Evolutionary conservation across 2,329 filamentous ascomycete species (phyloP), one percentile per base, ranked within the genome.

Genomic region (Fusarium phyllophilum): DNA sequence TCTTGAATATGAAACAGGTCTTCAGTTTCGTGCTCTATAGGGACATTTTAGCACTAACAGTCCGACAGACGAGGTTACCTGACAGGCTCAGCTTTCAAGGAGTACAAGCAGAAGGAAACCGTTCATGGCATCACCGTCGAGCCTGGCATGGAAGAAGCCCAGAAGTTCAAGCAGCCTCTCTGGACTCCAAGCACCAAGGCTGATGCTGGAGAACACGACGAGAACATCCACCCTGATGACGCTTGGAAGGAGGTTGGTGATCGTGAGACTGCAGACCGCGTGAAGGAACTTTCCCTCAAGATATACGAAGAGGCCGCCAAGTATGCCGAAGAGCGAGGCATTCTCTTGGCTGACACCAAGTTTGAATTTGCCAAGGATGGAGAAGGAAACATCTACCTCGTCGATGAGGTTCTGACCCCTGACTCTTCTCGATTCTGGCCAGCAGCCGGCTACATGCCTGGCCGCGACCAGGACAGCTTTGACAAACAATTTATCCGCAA

Each of bases 391-490:
- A 74, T 80, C 29, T 72, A 79, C 34, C 71, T 80, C 26, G 76
- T 75, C 20, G 76, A 78, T 12, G 75, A 77, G 51, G 72, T 78
- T 34, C 33, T 78, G 61, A 78, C 76, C 18, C 75, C 76, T 31
- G 92, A 94, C 80, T 92, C 89, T 62, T 95, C 92, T 46, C 89
- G 95, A 20, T 97, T 97, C 86, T 98, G 95, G 95, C 91, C 91
- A 2, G 89, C 88, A 72, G 90, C 90, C 44, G 87, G 87, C 31
- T 72, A 74, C 80, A 84, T 93, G 60, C 72, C 68, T 24, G 94
- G 95, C 2, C 87, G 87, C 66, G 88, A 92, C 58, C 94, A 97
- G 85, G 88, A 92, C 66, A 96, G 93, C 82, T 96, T 95, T 74
- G 95, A 97, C 81, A 98, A 98, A 86, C 93, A 95, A 83, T 92